Evolutionary conservation across 805 yeast species (phyloP).

Genomic region (Brettanomyces nanus): DNA sequence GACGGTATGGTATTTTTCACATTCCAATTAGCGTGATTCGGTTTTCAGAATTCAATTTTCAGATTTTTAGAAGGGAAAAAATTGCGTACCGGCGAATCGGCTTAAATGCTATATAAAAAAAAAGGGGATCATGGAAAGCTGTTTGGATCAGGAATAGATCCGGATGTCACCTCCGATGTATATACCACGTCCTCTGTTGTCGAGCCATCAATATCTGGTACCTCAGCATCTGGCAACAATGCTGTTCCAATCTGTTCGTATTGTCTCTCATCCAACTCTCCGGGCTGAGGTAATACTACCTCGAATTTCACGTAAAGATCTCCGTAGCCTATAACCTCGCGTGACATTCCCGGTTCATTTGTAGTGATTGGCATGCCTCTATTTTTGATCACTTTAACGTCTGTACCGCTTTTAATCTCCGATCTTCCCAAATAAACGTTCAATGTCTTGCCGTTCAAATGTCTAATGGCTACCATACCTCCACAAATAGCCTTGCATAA

Average conservation of each 20-base stretch:
- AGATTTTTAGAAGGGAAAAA: too few relatives aligned
- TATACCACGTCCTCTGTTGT: slow-evolving; percentile 1
- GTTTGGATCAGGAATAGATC: too few relatives aligned
- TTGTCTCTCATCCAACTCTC: slow-evolving; percentile 33
- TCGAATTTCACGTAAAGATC: slow-evolving; percentile 51
- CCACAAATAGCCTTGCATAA: slow-evolving; percentile 21
- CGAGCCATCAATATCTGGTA: background rate
- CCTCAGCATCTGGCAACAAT: slow-evolving; percentile 1
- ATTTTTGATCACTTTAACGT: slow-evolving; percentile 30
- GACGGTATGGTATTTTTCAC: too few relatives aligned
- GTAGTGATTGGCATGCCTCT: slow-evolving; percentile 55
- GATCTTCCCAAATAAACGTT: slow-evolving; percentile 37
- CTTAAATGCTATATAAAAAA: too few relatives aligned
- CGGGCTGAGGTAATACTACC: slow-evolving; percentile 45
- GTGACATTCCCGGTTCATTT: slow-evolving; percentile 4
- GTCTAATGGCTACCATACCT: slow-evolving; percentile 24
- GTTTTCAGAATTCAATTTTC: too few relatives aligned
- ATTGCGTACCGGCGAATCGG: too few relatives aligned
- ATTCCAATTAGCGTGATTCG: too few relatives aligned
- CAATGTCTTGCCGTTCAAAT: slow-evolving; percentile 28
- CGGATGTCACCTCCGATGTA: slow-evolving; percentile 3
- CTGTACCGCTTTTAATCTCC: slow-evolving; percentile 44
- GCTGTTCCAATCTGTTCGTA: background rate
- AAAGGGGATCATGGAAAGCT: too few relatives aligned
- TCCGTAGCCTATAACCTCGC: slow-evolving; percentile 28